Evolutionary conservation across 805 yeast genomes (phyloP).

Genomic region (Starmera pachycereana): DNA sequence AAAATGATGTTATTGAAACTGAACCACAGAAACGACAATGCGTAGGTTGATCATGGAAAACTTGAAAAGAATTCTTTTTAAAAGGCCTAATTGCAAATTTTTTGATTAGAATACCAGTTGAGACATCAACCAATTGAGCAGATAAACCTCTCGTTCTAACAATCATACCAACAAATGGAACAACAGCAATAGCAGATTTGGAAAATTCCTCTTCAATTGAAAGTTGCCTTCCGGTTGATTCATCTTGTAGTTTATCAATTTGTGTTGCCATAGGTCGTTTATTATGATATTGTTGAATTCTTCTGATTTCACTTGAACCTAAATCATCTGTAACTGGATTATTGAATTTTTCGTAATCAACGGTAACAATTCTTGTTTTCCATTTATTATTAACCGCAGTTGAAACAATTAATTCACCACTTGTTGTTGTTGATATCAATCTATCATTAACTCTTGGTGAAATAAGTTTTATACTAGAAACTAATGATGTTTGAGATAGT

Average conservation of each 20-base stretch:
- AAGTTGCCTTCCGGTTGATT: neutral
- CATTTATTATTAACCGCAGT: conserved; percentile 53
- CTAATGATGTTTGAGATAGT: conserved; percentile 26
- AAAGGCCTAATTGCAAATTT: conserved; percentile 52
- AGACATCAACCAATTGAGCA: conserved; percentile 69
- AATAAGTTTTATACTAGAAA: conserved; percentile 42
- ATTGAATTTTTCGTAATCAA: conserved; percentile 30
- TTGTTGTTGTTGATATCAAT: conserved; percentile 41
- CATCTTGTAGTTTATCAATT: neutral
- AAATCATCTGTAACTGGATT: conserved; percentile 7
- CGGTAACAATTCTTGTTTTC: conserved; percentile 42
- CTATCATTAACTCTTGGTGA: conserved; percentile 74
- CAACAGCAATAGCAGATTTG: conserved; percentile 34
- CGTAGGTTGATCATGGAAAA: conserved; percentile 75
- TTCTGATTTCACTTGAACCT: conserved; percentile 1
- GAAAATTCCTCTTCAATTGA: conserved; percentile 9
- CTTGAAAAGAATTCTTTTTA: conserved; percentile 45
- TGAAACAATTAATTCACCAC: conserved; percentile 46
- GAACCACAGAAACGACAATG: conserved; percentile 91
- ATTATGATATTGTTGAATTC: conserved; percentile 2
- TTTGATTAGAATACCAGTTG: conserved; percentile 62
- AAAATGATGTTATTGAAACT: conserved; percentile 64
- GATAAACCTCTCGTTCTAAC: conserved; percentile 43
- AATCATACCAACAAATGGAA: conserved; percentile 69
- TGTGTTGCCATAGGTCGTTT: neutral